phyloP scores from a whole-genome alignment of 352 stramenopile species.

The Phytophthora palmivora region DNA sequence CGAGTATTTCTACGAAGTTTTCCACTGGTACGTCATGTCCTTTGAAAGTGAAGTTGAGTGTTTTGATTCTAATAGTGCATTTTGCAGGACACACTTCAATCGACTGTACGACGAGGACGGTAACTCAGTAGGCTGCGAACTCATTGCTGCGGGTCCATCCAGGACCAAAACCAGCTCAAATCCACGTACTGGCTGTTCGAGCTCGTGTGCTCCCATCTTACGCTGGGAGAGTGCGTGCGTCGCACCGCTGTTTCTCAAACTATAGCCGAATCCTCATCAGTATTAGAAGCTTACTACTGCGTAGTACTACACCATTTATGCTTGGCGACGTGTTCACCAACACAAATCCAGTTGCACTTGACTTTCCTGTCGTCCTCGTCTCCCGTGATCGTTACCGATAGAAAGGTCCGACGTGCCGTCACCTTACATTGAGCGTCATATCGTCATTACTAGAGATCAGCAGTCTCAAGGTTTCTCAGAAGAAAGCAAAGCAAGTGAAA shows the following conservation, averaged over 20 bases:
- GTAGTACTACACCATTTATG: conserved; percentile 36
- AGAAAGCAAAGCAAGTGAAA: background rate
- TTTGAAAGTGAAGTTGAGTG: background rate
- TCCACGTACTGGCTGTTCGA: conserved; percentile 72
- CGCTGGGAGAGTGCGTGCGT: conserved; percentile 67
- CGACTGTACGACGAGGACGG: conserved; percentile 53
- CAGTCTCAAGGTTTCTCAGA: conserved; percentile 4
- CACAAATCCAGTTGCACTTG: conserved; percentile 6
- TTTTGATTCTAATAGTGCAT: conserved; percentile 11
- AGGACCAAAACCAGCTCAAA: conserved; percentile 49
- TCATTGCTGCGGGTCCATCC: conserved; percentile 60
- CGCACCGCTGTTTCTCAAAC: conserved; percentile 58
- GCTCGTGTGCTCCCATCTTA: conserved; percentile 68
- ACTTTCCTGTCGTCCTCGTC: background rate
- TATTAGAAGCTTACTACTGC: conserved; percentile 34
- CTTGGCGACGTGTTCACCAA: conserved; percentile 11
- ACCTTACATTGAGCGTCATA: conserved; percentile 7
- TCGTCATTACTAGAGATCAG: conserved; percentile 16
- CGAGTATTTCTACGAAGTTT: conserved; percentile 71
- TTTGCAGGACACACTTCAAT: conserved; percentile 69
- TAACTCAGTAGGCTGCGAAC: conserved; percentile 54
- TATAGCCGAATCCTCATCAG: conserved; percentile 17
- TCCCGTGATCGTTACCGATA: background rate
- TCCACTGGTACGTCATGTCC: conserved; percentile 54
- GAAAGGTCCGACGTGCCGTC: conserved; percentile 19